Base-by-base conservation (phyloP, 495 filamentous ascomycete genomes). In the Paragyromitra xinjiangensis region DNA sequence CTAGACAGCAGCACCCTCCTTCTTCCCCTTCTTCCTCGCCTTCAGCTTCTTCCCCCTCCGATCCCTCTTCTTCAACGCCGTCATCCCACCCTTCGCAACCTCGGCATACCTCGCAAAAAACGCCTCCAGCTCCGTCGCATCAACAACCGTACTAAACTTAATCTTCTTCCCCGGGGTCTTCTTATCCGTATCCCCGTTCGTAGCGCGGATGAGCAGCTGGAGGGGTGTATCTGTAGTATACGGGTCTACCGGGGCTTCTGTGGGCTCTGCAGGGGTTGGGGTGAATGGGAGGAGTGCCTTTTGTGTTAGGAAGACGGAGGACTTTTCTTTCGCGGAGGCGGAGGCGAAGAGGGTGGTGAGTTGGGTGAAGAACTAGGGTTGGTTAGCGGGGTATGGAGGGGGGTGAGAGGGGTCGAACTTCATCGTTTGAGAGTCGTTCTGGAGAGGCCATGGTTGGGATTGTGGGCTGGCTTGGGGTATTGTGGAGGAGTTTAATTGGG, bases 61-160 rank as follows among this genome's bases (percentile, higher is more conserved):
- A 86, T 98, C 94, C 68, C 95, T 86, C 85, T 96, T 97, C 92
- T 97, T 98, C 86, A 99, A 80, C 37, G 88, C 86, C 0, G 78
- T 75, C 94, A 98, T 98, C 19, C 94, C 93, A 0, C 87, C 84
- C 85, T 95, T 98, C 83, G 94, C 97, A 6, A 93, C 87, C 79
- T 98, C 96, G n/a, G 94, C 94, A 84, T 98, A 99, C 51, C 89
- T 87, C 16, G 85, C 85, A 84, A 92, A 99, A 79, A 99, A 99
- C 0, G 83, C 85, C 50, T 97, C 93, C 3, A 98, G 84, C 2
- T 91, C 89, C 53, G 89, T 89, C 9, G 92, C 88, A 59, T 90
- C 86, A 12, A 98, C 93, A 2, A 97, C 81, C 0, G 96, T 98
- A 1, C 92, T 93, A 39, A 98, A 80, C 83, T 97, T 97, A 75